phyloP scores from a whole-genome alignment of 2,329 filamentous ascomycete species.

The Fusarium hainanense region DNA sequence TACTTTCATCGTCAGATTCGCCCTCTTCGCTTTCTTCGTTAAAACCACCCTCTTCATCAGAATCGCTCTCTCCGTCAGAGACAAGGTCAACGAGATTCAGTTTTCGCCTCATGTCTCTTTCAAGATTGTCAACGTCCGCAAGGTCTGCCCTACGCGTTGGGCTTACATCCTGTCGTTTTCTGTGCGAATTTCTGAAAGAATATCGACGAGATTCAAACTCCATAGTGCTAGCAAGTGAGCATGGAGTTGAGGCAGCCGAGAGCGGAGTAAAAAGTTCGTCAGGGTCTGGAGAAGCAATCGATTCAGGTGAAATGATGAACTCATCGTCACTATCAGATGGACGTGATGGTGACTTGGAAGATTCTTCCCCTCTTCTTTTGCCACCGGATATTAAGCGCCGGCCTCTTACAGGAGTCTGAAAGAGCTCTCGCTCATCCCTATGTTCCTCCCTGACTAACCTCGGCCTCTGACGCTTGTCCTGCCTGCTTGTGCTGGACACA shows the following conservation, averaged over 20 bases:
- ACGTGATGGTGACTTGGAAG: background rate
- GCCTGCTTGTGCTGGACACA: background rate
- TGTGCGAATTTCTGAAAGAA: background rate
- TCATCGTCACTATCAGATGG: background rate
- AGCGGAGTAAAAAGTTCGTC: slow-evolving; percentile 19
- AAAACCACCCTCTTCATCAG: background rate
- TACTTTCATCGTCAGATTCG: background rate
- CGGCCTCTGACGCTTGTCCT: background rate
- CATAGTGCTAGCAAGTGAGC: background rate
- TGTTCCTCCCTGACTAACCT: background rate
- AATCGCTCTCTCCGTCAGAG: background rate
- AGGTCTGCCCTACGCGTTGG: background rate
- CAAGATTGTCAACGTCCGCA: background rate
- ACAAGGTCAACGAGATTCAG: background rate
- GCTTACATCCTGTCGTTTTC: background rate
- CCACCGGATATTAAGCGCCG: background rate
- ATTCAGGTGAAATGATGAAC: background rate
- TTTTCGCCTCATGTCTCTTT: background rate
- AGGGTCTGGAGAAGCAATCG: slow-evolving; percentile 11
- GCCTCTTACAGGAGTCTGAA: slow-evolving; percentile 12
- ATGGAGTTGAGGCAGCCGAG: slow-evolving; percentile 8
- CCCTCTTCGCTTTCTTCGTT: background rate
- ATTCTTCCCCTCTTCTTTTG: background rate
- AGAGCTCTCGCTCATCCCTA: background rate
- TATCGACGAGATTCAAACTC: background rate